A percentile compares a stretch with the other conserved stretches of the same genome.
These are phyloP conservation scores for Lecanoromycetidae sp. DNA, from an alignment of 2,329 filamentous ascomycete species.

Conservation along the genomic window DNA sequence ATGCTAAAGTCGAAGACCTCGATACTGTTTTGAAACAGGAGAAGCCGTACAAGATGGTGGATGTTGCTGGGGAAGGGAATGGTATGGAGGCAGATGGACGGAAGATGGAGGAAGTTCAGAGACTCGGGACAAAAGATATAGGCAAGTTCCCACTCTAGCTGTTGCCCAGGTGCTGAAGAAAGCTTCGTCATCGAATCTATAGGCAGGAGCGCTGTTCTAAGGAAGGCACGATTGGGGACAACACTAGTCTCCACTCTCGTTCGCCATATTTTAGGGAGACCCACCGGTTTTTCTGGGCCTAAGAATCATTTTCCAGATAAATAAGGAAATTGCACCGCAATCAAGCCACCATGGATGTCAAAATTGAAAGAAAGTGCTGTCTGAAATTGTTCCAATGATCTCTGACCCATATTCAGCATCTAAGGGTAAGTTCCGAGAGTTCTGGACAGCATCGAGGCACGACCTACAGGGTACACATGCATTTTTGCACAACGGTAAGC, in stretches of 20 bases:
- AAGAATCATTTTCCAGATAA: not conserved
- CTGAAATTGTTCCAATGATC: not conserved
- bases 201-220: not conserved
- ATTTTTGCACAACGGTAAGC: not conserved
- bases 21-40: not conserved
- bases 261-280: not conserved
- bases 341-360: not conserved
- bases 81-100: not conserved
- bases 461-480: not conserved
- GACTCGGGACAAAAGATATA: not conserved
- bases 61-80: not conserved
- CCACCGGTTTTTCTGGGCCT: not conserved
- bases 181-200: not conserved
- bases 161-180: not conserved
- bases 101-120: not conserved
- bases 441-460: not conserved
- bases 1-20: not conserved
- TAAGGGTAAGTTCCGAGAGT: not conserved
- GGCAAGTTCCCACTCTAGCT: not conserved
- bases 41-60: not conserved
- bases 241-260: not conserved
- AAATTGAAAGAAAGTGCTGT: not conserved
- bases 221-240: not conserved
- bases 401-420: not conserved
- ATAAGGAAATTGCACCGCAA: not conserved